Percentiles rank a stretch among this genome's conserved stretches.
phyloP scores from a whole-genome alignment of 768 basidiomycete genomes.

The Kwoniella shandongensis region DNA sequence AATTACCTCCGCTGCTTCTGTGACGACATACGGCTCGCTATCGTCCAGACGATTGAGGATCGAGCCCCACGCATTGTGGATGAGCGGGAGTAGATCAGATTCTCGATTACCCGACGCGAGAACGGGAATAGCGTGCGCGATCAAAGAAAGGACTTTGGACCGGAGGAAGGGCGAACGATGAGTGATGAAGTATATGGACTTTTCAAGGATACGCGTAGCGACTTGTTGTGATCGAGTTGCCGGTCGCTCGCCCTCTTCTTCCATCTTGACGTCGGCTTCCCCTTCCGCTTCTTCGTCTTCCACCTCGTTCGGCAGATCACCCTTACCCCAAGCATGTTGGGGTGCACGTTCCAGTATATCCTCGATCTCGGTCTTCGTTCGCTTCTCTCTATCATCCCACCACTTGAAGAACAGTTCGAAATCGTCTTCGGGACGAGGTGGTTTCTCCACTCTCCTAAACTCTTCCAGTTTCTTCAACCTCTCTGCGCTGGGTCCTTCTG shows the following conservation, averaged over 20 bases:
- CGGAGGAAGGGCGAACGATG: slow-evolving; percentile 85
- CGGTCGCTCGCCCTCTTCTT: slow-evolving; percentile 55
- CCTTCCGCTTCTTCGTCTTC: slow-evolving; percentile 34
- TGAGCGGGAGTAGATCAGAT: slow-evolving; percentile 73
- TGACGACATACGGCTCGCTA: slow-evolving; percentile 70
- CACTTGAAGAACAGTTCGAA: slow-evolving; percentile 62
- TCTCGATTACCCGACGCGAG: slow-evolving; percentile 57
- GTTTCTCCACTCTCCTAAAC: slow-evolving; percentile 25
- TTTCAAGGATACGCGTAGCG: slow-evolving; percentile 79
- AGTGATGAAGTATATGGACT: slow-evolving; percentile 85
- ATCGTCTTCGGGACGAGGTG: slow-evolving; percentile 40
- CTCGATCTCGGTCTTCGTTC: slow-evolving; percentile 28
- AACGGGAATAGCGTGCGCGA: slow-evolving; percentile 72
- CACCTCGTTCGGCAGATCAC: slow-evolving; percentile 31
- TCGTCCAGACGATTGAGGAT: slow-evolving; percentile 73
- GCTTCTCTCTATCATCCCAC: slow-evolving; percentile 55
- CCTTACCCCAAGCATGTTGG: slow-evolving; percentile 39
- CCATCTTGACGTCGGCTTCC: slow-evolving; percentile 39
- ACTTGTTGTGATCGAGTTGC: slow-evolving; percentile 72
- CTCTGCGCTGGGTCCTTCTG: slow-evolving; percentile 23
- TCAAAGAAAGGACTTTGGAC: slow-evolving; percentile 72
- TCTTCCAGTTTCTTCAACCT: slow-evolving; percentile 17
- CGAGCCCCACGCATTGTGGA: slow-evolving; percentile 92
- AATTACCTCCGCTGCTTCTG: slow-evolving; percentile 71
- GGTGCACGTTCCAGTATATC: slow-evolving; percentile 48